Evolutionary conservation across 768 basidiomycete species (phyloP).

Genomic region (Trametes cingulata): DNA sequence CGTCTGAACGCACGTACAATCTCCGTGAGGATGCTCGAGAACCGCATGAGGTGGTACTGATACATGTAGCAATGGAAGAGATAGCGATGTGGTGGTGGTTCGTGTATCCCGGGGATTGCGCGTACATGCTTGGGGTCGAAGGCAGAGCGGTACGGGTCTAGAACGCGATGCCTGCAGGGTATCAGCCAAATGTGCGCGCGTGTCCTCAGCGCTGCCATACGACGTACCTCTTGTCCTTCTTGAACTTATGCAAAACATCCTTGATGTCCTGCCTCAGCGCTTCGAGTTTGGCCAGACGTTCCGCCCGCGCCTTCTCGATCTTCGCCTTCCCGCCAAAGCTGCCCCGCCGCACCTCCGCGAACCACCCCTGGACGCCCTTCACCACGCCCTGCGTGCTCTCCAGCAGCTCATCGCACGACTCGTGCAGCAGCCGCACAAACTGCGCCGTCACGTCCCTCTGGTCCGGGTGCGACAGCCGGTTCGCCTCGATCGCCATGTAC

Average conservation of each 20-base stretch:
- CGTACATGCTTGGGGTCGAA: constrained; percentile 43
- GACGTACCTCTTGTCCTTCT: constrained; percentile 49
- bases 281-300: constrained; percentile 40
- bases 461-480: constrained; percentile 50
- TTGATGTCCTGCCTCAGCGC: constrained; percentile 40
- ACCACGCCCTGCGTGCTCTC: constrained; percentile 43
- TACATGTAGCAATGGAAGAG: constrained; percentile 77
- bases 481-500: constrained; percentile 68
- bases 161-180: constrained; percentile 42
- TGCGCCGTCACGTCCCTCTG: constrained; percentile 43
- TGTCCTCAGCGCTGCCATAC: neutral
- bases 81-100: constrained; percentile 62
- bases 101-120: constrained; percentile 32
- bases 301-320: constrained; percentile 34
- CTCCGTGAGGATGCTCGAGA: constrained; percentile 35
- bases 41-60: constrained; percentile 52
- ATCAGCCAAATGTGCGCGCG: neutral
- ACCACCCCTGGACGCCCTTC: constrained; percentile 49
- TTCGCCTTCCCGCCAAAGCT: constrained; percentile 38
- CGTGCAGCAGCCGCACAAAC: constrained; percentile 46
- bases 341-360: constrained; percentile 40
- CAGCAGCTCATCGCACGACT: constrained; percentile 58
- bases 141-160: constrained; percentile 60
- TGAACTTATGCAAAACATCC: constrained; percentile 46
- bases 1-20: constrained; percentile 28